Conservation (phyloP, 2,329 filamentous ascomycete species). For the Helicocarpus griseus region DNA sequence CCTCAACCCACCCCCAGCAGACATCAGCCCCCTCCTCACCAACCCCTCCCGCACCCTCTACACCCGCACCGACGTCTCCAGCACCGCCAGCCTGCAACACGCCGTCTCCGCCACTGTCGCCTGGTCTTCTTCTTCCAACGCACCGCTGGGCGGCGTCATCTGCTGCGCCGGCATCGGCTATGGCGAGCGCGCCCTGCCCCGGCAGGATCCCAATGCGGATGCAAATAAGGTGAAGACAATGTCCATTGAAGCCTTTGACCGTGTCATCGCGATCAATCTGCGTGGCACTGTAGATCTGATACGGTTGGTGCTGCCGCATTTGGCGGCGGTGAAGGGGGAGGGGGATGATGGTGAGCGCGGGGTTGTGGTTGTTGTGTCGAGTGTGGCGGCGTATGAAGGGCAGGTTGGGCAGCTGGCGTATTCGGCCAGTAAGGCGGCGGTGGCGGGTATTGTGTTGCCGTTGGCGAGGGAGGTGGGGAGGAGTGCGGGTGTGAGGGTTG, state of each 20-base stretch:
- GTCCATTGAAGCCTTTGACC: constrained; percentile 50
- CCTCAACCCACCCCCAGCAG: constrained; percentile 16
- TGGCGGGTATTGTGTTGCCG: constrained; percentile 17
- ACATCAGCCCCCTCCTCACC: constrained; percentile 5
- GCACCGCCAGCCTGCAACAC: constrained; percentile 14
- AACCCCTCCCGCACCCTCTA: constrained; percentile 17
- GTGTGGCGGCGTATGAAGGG: constrained; percentile 17
- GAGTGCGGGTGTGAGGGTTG: constrained; percentile 16
- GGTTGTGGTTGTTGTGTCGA: constrained; percentile 16
- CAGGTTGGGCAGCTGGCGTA: constrained; percentile 19
- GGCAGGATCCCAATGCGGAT: constrained; percentile 7
- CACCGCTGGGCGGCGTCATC: constrained; percentile 15
- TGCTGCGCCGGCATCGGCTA: constrained; percentile 16
- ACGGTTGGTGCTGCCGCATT: constrained; percentile 15
- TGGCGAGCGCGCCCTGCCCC: constrained; percentile 13
- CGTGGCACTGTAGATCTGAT: constrained; percentile 19
- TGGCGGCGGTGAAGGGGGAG: constrained; percentile 12
- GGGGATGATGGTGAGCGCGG: constrained; percentile 17
- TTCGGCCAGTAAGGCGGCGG: constrained; percentile 19
- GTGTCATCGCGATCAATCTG: constrained; percentile 38
- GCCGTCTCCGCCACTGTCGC: constrained; percentile 14
- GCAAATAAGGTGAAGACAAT: constrained; percentile 20
- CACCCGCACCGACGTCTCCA: constrained; percentile 18
- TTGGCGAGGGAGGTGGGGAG: constrained; percentile 17
- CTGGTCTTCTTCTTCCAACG: constrained; percentile 13